phyloP scores from a whole-genome alignment of 176 grass and related monocot species.

The Bolboschoenus planiculmis region DNA sequence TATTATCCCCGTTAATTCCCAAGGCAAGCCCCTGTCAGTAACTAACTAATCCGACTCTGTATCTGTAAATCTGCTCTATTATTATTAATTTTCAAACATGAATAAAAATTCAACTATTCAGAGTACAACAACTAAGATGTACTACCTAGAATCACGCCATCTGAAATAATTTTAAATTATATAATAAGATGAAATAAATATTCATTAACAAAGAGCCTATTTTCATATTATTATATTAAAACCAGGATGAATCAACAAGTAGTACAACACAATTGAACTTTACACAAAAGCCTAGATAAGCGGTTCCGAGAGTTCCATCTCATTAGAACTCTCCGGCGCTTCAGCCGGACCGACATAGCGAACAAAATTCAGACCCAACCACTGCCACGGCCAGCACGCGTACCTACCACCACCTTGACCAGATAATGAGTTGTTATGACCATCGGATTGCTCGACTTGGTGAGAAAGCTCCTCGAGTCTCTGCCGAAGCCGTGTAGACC shows the following conservation, averaged over 20 bases:
- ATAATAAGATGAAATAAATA: not conserved
- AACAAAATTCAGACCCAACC: conserved; percentile 80
- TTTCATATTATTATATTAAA: not conserved
- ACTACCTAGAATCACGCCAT: not conserved
- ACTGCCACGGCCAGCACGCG: conserved; percentile 97
- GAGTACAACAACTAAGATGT: not conserved
- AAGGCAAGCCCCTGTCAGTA: too few relatives aligned
- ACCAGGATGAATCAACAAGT: not conserved
- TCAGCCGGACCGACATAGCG: conserved; percentile 29
- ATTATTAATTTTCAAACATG: not conserved
- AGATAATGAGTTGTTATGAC: conserved; percentile 14
- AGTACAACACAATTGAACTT: not conserved
- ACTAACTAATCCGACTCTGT: not conserved
- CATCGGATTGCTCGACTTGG: conserved; percentile 65
- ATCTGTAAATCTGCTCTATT: not conserved
- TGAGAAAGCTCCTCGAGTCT: conserved; percentile 79
- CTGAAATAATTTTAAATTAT: not conserved
- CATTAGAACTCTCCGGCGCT: conserved; percentile 42
- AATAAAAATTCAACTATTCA: not conserved
- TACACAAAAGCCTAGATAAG: conserved; percentile 40
- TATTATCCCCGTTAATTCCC: not conserved
- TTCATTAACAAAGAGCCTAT: conserved; percentile 10
- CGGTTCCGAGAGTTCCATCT: conserved; percentile 91
- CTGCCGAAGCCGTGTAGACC: conserved; percentile 62
- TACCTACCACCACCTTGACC: conserved; percentile 51